Percentiles rank a stretch among this genome's conserved stretches.
Conservation (phyloP, 257 asterid genomes). For the Nicotiana tabacum region DNA sequence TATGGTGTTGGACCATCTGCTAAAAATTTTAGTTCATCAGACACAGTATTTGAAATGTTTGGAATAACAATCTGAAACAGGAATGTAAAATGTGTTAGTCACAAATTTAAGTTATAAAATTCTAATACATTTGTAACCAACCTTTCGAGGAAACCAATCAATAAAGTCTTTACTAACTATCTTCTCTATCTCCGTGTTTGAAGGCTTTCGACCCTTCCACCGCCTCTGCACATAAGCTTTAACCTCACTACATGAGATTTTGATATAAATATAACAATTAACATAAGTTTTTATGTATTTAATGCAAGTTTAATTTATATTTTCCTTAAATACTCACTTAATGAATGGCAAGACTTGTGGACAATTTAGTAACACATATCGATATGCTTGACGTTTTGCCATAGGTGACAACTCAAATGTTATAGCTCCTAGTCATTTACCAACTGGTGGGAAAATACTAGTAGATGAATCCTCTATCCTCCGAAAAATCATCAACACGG, state of each 20-base stretch:
- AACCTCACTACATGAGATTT: not conserved
- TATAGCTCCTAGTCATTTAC: not conserved
- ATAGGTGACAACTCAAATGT: not conserved
- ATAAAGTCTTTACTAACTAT: not conserved
- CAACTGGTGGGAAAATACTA: no score
- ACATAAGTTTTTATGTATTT: no score
- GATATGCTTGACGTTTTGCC: not conserved
- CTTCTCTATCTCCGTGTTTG: not conserved
- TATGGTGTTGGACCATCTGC: not conserved
- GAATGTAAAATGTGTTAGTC: not conserved
- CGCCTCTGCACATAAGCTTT: not conserved
- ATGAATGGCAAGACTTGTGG: not conserved
- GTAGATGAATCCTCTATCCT: no score
- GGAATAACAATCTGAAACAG: no score
- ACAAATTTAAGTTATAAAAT: not conserved
- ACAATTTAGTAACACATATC: conserved; percentile 5
- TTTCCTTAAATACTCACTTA: not conserved
- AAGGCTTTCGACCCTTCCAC: not conserved
- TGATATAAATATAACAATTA: no score
- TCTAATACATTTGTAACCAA: not conserved
- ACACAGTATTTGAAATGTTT: no score
- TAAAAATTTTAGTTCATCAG: not conserved
- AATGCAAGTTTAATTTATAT: no score
- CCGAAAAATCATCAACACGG: no score
- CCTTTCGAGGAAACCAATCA: not conserved